Percentiles rank a stretch among this genome's conserved stretches.
phyloP scores from a whole-genome alignment of 2,329 filamentous ascomycete species.

The Neurospora sp. region DNA sequence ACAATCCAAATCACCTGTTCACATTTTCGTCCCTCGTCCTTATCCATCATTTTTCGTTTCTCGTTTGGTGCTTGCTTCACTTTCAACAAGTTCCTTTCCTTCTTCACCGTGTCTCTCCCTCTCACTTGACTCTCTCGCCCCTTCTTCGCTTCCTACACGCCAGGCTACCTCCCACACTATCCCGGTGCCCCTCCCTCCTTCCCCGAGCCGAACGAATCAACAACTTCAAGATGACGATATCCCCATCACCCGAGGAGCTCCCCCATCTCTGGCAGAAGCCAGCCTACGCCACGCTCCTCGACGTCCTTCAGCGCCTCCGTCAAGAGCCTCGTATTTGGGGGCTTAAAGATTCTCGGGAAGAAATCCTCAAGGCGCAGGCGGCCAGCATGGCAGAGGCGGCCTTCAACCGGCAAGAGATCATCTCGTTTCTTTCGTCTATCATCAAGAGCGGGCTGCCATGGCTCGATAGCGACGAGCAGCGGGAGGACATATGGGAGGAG shows the following conservation, averaged over 20 bases:
- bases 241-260: slow-evolving; percentile 45
- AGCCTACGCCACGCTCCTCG: slow-evolving; percentile 51
- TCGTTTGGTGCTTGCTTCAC: neutral
- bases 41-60: neutral
- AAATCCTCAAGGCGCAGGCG: slow-evolving; percentile 33
- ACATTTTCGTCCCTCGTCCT: neutral
- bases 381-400: slow-evolving; percentile 14
- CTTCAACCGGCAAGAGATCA: slow-evolving; percentile 40
- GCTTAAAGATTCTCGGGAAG: slow-evolving; percentile 29
- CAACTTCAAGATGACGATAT: neutral
- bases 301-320: slow-evolving; percentile 56
- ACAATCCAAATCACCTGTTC: neutral
- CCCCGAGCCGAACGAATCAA: neutral
- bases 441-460: slow-evolving; percentile 58
- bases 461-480: slow-evolving; percentile 56
- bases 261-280: slow-evolving; percentile 78
- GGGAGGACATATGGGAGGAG: slow-evolving; percentile 64
- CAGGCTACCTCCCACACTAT: neutral
- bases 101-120: neutral
- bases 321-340: slow-evolving; percentile 62
- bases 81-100: neutral
- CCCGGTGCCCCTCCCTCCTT: neutral
- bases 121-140: neutral
- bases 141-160: neutral
- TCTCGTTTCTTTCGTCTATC: slow-evolving; percentile 28